Conservation (phyloP, 2,329 filamentous ascomycete genomes). For the Verticillium nubilum region DNA sequence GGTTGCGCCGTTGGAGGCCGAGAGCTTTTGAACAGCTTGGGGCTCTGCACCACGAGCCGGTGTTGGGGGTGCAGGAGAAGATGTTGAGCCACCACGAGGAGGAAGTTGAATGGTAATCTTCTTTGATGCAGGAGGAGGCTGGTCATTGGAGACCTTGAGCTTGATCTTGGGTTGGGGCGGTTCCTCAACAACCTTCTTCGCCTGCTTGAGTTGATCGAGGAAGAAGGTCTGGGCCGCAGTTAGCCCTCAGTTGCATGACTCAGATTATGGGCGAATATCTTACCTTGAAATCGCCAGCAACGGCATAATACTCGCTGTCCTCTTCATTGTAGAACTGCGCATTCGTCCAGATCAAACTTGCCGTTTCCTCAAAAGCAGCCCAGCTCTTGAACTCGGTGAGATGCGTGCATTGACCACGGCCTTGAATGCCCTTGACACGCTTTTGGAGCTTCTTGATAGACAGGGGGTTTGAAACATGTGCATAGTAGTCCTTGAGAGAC, state of each 20-base stretch:
- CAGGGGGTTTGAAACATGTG: constrained; percentile 73
- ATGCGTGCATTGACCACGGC: constrained; percentile 59
- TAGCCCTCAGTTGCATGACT: neutral
- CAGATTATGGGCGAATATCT: neutral
- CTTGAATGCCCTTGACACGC: constrained; percentile 66
- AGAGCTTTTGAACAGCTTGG: constrained; percentile 21
- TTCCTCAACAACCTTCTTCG: constrained; percentile 67
- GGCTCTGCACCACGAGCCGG: constrained; percentile 28
- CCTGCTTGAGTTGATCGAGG: constrained; percentile 61
- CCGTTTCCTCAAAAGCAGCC: constrained; percentile 74
- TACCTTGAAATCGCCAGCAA: constrained; percentile 78
- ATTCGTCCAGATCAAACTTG: constrained; percentile 80
- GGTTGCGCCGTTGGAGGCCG: constrained; percentile 22
- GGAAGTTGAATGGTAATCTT: constrained; percentile 70
- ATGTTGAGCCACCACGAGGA: constrained; percentile 48
- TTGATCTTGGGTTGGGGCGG: constrained; percentile 74
- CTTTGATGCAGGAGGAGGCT: constrained; percentile 39
- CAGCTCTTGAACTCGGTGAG: constrained; percentile 72
- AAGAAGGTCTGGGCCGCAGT: constrained; percentile 55
- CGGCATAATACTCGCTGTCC: constrained; percentile 73
- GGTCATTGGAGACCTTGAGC: constrained; percentile 59
- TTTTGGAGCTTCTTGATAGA: constrained; percentile 76
- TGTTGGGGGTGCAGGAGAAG: constrained; percentile 41
- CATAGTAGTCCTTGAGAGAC: constrained; percentile 78
- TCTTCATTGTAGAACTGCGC: constrained; percentile 89